Base-by-base conservation (phyloP, 2,329 filamentous ascomycete species). In the Scedosporium aurantiacum region DNA sequence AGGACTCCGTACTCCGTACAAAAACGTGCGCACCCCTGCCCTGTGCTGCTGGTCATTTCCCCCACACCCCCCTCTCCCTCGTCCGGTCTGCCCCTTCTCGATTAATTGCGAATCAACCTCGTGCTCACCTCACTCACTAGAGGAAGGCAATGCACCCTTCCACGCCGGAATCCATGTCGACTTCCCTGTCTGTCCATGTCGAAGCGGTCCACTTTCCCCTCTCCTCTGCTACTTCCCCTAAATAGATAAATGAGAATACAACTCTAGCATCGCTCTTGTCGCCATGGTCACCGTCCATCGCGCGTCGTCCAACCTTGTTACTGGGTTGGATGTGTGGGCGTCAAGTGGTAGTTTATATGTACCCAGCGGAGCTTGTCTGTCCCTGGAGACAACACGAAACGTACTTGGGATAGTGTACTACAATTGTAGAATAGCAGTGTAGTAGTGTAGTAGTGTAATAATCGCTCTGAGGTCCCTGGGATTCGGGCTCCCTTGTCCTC, bases 201-300 rank as follows among this genome's bases (percentile, higher is more conserved):
- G 50, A 54, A 10, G 23, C 12, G 50, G 50, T 23, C 23, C 18
- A 23, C 43, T 47, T 47, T 47, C 18, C 43, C 43, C 43, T 37
- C 32, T 21, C 18, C 43, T 21, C 43, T 47, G 43, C 43, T 47
- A 47, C 43, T 54, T 27, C 50, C 50, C 23, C 23, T 54, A 54
- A 54, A 54, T 54, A 54, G 50, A 54, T 54, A 54, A 27, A 54
- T 54, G 18, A 54, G 50, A 47, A 54, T 54, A 27, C 50, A 27
- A 54, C 50, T 54, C 50, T 54, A 54, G 4, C 18, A 23, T 23
- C 50, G 18, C 50, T 27, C 50, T 5, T 54, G 50, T 54, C 23
- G 18, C 50, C 50, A 18, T 47, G 50, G 18, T 23, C 50, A 25
- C 23, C 18, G 50, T 54, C 50, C 50, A 54, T 47, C 18, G 43